phyloP scores from a whole-genome alignment of 768 basidiomycete genomes.

The Gymnopilus junonius region DNA sequence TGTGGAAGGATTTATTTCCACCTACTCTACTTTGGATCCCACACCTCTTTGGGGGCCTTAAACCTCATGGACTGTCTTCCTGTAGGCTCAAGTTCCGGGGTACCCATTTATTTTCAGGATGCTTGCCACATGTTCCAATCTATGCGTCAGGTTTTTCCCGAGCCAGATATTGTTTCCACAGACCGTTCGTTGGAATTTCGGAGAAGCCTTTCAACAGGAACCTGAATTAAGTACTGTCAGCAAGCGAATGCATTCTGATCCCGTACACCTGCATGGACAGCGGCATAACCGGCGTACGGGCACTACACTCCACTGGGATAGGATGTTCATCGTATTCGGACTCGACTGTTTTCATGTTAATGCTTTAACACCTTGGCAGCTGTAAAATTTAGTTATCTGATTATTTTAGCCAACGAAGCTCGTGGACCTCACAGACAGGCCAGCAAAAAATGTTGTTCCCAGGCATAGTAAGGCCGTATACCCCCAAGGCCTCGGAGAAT shows the following conservation, averaged over 20 bases:
- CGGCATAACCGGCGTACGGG: not conserved
- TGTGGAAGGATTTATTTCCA: not conserved
- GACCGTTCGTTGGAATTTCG: not conserved
- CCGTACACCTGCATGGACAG: not conserved
- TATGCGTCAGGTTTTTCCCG: not conserved
- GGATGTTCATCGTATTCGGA: not conserved
- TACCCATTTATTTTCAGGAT: not conserved
- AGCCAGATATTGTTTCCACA: not conserved
- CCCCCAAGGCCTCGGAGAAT: not conserved
- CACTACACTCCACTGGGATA: not conserved
- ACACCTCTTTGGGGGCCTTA: not conserved
- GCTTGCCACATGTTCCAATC: not conserved
- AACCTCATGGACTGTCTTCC: not conserved
- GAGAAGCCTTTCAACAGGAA: not conserved
- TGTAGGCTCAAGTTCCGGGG: not conserved
- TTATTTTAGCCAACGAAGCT: not conserved
- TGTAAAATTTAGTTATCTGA: not conserved
- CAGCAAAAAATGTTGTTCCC: not conserved
- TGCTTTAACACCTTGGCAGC: not conserved
- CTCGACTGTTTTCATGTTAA: too few relatives aligned
- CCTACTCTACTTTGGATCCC: not conserved
- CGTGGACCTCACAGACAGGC: not conserved
- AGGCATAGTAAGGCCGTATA: not conserved
- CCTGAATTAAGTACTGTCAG: not conserved
- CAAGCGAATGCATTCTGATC: not conserved